These are phyloP conservation scores for Ensete ventricosum DNA, from an alignment of 176 grass and related monocot species.

Conservation along the genomic window DNA sequence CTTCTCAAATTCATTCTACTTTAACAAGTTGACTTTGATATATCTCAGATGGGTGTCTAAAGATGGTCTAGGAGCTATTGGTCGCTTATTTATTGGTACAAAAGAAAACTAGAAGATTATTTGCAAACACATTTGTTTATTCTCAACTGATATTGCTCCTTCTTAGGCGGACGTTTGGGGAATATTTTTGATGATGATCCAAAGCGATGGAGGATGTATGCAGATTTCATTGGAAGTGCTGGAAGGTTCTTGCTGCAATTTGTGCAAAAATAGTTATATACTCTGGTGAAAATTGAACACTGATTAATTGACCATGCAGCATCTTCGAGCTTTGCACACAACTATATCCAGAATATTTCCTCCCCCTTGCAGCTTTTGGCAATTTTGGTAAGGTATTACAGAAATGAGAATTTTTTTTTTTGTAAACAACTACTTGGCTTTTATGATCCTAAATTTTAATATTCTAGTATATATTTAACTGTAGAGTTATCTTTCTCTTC, in stretches of 20 bases:
- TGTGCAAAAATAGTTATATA: conserved; percentile 9
- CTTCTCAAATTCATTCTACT: conserved; percentile 4
- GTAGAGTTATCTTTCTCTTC: too few species aligned
- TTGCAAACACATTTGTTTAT: conserved; percentile 9
- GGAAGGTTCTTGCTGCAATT: conserved; percentile 53
- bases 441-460: not conserved
- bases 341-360: conserved; percentile 83
- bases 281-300: not conserved
- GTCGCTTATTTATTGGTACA: conserved; percentile 85
- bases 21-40: conserved; percentile 4
- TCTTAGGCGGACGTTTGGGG: conserved; percentile 74
- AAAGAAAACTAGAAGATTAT: not conserved
- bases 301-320: conserved; percentile 39
- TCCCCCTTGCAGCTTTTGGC: conserved; percentile 79
- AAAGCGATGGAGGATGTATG: conserved; percentile 98
- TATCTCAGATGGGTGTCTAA: conserved; percentile 86
- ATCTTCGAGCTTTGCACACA: conserved; percentile 81
- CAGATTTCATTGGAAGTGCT: conserved; percentile 88
- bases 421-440: not conserved
- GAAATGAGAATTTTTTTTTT: not conserved
- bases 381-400: conserved; percentile 86
- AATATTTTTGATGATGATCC: conserved; percentile 92
- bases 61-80: conserved; percentile 83
- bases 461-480: not conserved
- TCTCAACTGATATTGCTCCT: conserved; percentile 18